A percentile compares a stretch with the other conserved stretches of the same genome.
Evolutionary conservation across 2,329 filamentous ascomycete genomes (phyloP).

Genomic region (Parascedosporium putredinis): DNA sequence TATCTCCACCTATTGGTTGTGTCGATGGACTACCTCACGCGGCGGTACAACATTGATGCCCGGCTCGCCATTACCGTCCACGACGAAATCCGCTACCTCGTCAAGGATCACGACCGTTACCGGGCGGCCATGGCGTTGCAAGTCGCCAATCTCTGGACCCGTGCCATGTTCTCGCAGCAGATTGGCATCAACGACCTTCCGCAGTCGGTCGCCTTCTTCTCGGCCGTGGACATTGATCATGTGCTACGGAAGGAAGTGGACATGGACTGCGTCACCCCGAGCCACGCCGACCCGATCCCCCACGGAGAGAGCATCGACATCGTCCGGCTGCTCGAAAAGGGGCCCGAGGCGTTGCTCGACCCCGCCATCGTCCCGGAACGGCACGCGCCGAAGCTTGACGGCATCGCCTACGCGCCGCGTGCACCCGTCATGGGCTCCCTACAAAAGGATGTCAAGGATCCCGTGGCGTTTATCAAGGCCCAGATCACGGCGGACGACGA

Average conservation of each 20-base stretch:
- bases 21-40: slow-evolving; percentile 84
- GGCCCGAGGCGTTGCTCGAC: slow-evolving; percentile 58
- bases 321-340: slow-evolving; percentile 61
- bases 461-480: slow-evolving; percentile 62
- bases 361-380: slow-evolving; percentile 44
- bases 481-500: slow-evolving; percentile 69
- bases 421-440: slow-evolving; percentile 71
- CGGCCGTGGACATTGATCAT: slow-evolving; percentile 86
- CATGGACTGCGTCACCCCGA: slow-evolving; percentile 93
- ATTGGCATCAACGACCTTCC: slow-evolving; percentile 93
- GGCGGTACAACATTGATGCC: slow-evolving; percentile 74
- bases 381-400: slow-evolving; percentile 45
- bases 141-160: slow-evolving; percentile 89
- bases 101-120: slow-evolving; percentile 77
- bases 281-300: slow-evolving; percentile 65
- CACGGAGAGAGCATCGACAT: slow-evolving; percentile 87
- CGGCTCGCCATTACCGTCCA: slow-evolving; percentile 90
- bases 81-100: slow-evolving; percentile 92
- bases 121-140: slow-evolving; percentile 86
- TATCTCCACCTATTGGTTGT: slow-evolving; percentile 92
- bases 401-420: slow-evolving; percentile 59
- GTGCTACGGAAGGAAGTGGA: slow-evolving; percentile 97
- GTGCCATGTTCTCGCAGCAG: slow-evolving; percentile 95
- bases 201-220: slow-evolving; percentile 91
- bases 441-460: slow-evolving; percentile 32